These are phyloP conservation scores for Aureobasidium sp. DNA, from an alignment of 2,329 filamentous ascomycete species.

Conservation along the genomic window DNA sequence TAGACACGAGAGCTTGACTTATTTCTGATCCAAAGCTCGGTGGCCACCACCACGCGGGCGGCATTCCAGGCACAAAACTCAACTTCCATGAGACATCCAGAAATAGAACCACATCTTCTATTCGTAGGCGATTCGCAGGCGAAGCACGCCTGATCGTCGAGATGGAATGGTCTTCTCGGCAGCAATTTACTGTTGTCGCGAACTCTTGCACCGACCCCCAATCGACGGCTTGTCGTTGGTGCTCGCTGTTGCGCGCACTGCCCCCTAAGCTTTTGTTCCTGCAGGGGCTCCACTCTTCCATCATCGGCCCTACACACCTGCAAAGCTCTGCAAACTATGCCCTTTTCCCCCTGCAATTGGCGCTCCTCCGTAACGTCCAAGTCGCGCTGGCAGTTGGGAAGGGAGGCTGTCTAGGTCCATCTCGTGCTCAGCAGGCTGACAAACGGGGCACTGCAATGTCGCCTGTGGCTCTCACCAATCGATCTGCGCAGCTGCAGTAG, in stretches of 20 bases:
- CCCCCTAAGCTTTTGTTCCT: slow-evolving; percentile 16
- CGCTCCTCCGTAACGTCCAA: background rate
- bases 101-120: slow-evolving; percentile 14
- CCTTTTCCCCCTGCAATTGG: slow-evolving; percentile 2
- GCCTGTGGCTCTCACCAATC: background rate
- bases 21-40: slow-evolving; percentile 3
- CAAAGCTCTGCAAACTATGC: slow-evolving; percentile 7
- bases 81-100: background rate
- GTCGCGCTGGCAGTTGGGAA: background rate
- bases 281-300: slow-evolving; percentile 17
- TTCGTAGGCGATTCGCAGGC: slow-evolving; percentile 13
- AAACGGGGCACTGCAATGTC: background rate
- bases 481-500: background rate
- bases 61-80: slow-evolving; percentile 8
- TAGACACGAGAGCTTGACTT: slow-evolving; percentile 7
- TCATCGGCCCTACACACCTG: slow-evolving; percentile 14
- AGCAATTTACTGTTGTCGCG: slow-evolving; percentile 12
- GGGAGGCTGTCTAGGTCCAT: slow-evolving; percentile 4
- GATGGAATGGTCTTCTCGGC: slow-evolving; percentile 6
- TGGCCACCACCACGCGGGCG: background rate
- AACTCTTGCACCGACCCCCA: slow-evolving; percentile 15
- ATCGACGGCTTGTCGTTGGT: slow-evolving; percentile 1
- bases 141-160: slow-evolving; percentile 13
- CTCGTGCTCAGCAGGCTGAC: background rate
- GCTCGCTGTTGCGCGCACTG: slow-evolving; percentile 13